phyloP scores from a whole-genome alignment of 208 protist species.

The Trypanosomatidae sp. region DNA sequence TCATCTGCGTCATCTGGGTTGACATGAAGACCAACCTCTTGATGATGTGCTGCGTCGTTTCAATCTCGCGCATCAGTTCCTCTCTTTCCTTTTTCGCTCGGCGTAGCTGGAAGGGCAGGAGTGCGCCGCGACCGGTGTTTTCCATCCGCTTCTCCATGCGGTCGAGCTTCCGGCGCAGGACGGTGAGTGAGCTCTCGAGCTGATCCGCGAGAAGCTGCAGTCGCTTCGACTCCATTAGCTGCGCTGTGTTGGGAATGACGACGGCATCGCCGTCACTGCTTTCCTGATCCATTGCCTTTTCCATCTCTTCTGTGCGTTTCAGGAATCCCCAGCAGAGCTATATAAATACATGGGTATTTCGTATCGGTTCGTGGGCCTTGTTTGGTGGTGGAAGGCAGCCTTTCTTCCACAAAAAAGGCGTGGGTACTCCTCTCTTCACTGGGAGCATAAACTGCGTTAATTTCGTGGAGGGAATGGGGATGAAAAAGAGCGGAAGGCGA shows the following conservation, averaged over 20 bases:
- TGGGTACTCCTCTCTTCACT: background rate
- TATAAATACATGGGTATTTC: background rate
- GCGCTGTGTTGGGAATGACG: slow-evolving; percentile 35
- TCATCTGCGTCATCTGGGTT: slow-evolving; percentile 48
- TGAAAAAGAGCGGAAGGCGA: background rate
- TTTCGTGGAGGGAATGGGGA: background rate
- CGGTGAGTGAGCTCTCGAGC: slow-evolving; percentile 49
- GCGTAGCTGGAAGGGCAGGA: slow-evolving; percentile 61
- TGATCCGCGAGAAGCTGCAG: slow-evolving; percentile 55
- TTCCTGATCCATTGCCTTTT: background rate
- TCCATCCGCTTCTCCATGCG: slow-evolving; percentile 48
- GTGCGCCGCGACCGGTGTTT: slow-evolving; percentile 19
- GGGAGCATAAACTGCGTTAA: background rate
- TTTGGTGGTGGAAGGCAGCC: background rate
- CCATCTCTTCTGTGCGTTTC: background rate
- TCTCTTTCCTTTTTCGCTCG: slow-evolving; percentile 52
- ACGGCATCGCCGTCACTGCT: background rate
- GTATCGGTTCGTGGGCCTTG: background rate
- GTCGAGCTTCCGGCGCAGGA: slow-evolving; percentile 48
- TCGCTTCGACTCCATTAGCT: slow-evolving; percentile 43
- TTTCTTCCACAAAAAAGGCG: background rate
- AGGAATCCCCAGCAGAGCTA: background rate
- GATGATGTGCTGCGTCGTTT: slow-evolving; percentile 45
- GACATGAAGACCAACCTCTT: slow-evolving; percentile 52
- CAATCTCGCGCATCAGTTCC: slow-evolving; percentile 61